Evolutionary conservation across 1,284 basidiomycete genomes (phyloP).

Genomic region (Microbotryum silenes-acaulis): DNA sequence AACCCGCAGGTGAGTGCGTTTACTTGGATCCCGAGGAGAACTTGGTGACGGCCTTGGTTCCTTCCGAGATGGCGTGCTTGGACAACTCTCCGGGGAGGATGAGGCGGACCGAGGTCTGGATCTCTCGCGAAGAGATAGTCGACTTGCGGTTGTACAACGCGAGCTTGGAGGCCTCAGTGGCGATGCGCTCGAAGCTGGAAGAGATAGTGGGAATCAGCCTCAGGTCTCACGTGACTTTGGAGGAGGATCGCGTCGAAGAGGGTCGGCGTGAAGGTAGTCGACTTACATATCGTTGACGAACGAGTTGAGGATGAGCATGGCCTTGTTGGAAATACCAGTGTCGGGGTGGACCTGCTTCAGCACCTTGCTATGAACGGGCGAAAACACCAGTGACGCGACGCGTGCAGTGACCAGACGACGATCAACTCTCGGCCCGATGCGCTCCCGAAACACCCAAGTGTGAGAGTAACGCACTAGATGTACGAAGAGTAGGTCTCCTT

Average conservation of each 20-base stretch:
- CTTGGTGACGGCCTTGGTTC: conserved; percentile 48
- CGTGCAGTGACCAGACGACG: too few relatives aligned
- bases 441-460: too few relatives aligned
- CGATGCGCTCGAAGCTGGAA: conserved; percentile 66
- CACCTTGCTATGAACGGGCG: conserved; percentile 43
- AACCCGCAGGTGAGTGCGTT: too few relatives aligned
- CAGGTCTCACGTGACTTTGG: conserved; percentile 1
- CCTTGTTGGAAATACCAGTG: conserved; percentile 95
- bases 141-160: conserved; percentile 89
- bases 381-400: conserved; percentile 10
- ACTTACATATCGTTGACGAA: conserved; percentile 46
- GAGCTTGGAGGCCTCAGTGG: conserved; percentile 81
- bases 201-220: not conserved
- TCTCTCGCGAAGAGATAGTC: conserved; percentile 87
- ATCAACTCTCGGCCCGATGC: too few relatives aligned
- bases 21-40: too few relatives aligned
- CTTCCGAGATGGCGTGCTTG: conserved; percentile 77
- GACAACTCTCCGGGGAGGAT: conserved; percentile 77
- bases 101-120: conserved; percentile 81
- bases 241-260: too few relatives aligned
- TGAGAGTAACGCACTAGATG: conserved; percentile 13
- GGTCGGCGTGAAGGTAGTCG: conserved; percentile 4
- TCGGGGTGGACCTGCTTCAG: conserved; percentile 91
- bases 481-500: conserved; percentile 29
- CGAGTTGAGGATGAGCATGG: conserved; percentile 80